Conservation (phyloP, 2,329 filamentous ascomycete species). For the Nigrospora osmanthi region DNA sequence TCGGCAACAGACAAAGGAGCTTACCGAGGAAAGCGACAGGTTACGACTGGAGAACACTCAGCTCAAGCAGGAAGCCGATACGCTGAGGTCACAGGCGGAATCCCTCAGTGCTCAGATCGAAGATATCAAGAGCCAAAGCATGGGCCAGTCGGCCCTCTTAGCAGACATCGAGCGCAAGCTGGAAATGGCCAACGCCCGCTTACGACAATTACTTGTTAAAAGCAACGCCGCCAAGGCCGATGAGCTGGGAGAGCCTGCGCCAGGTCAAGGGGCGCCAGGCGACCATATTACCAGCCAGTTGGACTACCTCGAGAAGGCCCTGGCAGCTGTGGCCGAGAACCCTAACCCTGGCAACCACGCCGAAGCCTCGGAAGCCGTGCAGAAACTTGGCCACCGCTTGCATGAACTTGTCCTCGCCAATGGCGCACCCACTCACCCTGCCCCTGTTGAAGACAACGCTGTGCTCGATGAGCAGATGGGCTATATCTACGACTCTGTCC, state of each 20-base stretch:
- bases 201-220: slow-evolving; percentile 60
- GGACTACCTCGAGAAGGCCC: slow-evolving; percentile 61
- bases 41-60: slow-evolving; percentile 36
- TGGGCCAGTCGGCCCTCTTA: slow-evolving; percentile 41
- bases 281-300: slow-evolving; percentile 50
- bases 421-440: slow-evolving; percentile 39
- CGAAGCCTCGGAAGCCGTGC: slow-evolving; percentile 47
- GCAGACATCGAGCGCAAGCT: slow-evolving; percentile 57
- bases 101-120: slow-evolving; percentile 26
- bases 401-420: slow-evolving; percentile 44
- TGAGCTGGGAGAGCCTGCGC: slow-evolving; percentile 35
- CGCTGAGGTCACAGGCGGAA: slow-evolving; percentile 23
- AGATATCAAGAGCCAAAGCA: slow-evolving; percentile 23
- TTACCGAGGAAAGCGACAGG: slow-evolving; percentile 38
- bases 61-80: slow-evolving; percentile 24
- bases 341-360: slow-evolving; percentile 41
- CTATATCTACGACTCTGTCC: slow-evolving; percentile 57
- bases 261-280: slow-evolving; percentile 30
- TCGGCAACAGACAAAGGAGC: slow-evolving; percentile 43
- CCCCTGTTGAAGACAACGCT: slow-evolving; percentile 49
- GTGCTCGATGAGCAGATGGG: slow-evolving; percentile 59
- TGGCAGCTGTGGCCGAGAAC: slow-evolving; percentile 52
- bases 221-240: slow-evolving; percentile 49
- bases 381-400: slow-evolving; percentile 56
- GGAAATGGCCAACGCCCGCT: slow-evolving; percentile 56